Evolutionary conservation across 352 stramenopile species (phyloP).

Genomic region (Globisporangium rhizosaccharum): DNA sequence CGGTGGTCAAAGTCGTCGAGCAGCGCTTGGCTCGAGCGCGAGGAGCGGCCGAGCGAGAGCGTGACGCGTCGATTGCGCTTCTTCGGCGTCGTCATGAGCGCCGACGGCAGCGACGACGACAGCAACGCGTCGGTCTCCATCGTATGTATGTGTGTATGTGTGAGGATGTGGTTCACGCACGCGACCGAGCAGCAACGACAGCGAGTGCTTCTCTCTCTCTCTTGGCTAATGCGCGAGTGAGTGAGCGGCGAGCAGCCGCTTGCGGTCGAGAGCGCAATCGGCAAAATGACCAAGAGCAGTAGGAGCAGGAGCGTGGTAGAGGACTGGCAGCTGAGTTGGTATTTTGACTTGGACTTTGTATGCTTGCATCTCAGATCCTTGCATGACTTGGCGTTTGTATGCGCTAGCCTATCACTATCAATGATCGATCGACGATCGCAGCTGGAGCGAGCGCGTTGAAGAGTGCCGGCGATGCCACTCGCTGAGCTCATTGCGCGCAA

Average conservation of each 20-base stretch:
- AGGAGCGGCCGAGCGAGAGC: slow-evolving; percentile 11
- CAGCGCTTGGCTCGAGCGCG: slow-evolving; percentile 12
- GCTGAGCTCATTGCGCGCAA: neutral
- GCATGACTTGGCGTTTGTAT: neutral
- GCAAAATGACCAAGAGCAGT: neutral
- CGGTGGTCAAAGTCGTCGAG: slow-evolving; percentile 9
- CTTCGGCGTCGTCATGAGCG: slow-evolving; percentile 9
- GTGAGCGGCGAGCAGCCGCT: too few relatives aligned
- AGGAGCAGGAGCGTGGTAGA: neutral
- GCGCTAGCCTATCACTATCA: too few relatives aligned
- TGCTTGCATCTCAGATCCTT: neutral
- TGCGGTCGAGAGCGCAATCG: neutral
- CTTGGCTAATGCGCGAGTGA: too few relatives aligned
- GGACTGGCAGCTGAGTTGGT: neutral
- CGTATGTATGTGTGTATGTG: neutral
- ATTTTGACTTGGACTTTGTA: neutral
- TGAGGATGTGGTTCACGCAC: neutral
- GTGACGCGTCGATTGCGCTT: slow-evolving; percentile 12
- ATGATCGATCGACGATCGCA: neutral
- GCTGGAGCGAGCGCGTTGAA: neutral
- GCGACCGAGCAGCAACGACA: neutral
- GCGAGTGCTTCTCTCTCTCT: neutral
- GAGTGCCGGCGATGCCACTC: neutral
- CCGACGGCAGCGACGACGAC: neutral
- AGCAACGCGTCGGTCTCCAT: slow-evolving; percentile 15